Evolutionary conservation across 2,329 filamentous ascomycete species (phyloP).

Genomic region (Colletotrichum ledebouriae): DNA sequence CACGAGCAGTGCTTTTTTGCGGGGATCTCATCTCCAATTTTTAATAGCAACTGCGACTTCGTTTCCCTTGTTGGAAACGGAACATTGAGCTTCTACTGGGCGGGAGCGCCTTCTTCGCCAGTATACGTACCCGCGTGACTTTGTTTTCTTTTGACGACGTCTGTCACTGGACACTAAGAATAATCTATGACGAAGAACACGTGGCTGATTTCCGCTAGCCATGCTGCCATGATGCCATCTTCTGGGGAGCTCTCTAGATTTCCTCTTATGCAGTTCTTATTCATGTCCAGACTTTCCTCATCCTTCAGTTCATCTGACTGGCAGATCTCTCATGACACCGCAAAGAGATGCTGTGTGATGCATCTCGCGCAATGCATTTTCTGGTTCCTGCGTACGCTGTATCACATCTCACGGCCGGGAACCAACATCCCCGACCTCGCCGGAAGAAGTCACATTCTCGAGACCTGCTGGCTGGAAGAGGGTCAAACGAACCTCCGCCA

Average conservation of each 20-base stretch:
- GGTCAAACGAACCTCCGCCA: too few relatives aligned
- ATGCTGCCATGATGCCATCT: too few relatives aligned
- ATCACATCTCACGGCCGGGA: not conserved
- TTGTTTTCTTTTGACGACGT: not conserved
- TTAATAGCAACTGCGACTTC: conserved; percentile 1
- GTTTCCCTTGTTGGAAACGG: not conserved
- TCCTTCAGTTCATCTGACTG: not conserved
- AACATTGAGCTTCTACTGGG: too few relatives aligned
- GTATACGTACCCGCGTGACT: too few relatives aligned
- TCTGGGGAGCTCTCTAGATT: too few relatives aligned
- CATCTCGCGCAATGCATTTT: not conserved
- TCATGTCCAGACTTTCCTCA: too few relatives aligned
- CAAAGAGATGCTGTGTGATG: not conserved
- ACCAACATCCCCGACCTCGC: not conserved
- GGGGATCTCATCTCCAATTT: conserved; percentile 16
- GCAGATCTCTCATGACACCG: not conserved
- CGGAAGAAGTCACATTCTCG: not conserved
- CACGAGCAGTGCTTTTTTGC: conserved; percentile 24
- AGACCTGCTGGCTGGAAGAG: not conserved
- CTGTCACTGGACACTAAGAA: not conserved
- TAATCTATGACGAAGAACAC: conserved; percentile 14
- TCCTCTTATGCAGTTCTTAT: too few relatives aligned
- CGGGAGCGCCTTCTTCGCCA: too few relatives aligned
- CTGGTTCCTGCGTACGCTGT: conserved; percentile 10
- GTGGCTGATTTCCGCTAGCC: not conserved